Base-by-base conservation (phyloP, 2,329 filamentous ascomycete genomes). In the Verticillium nubilum region DNA sequence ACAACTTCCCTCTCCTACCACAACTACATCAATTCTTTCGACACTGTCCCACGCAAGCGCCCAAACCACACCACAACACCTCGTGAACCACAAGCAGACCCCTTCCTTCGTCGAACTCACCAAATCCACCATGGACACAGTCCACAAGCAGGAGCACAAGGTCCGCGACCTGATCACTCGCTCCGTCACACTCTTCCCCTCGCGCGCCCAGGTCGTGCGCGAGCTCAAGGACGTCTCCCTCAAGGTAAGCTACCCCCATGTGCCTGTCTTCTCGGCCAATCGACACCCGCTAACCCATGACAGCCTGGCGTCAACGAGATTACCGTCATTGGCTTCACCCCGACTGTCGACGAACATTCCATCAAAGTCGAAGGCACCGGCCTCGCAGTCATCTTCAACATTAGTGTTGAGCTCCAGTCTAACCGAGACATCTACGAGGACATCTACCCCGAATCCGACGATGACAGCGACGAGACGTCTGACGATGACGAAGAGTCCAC, bases 171-270 rank as follows among this genome's bases (percentile, higher is more conserved):
- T 89, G 29, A 67, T 74, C 9, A 88, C 87, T 33, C 82, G 82
- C 56, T 81, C 81, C 0, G 86, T 90, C 17, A 86, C 82, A 0
- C 77, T 90, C 47, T 88, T 87, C 61, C 86, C 86, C 0, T 76
- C 76, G 2, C 76, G 81, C 62, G 87, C 86, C 1, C 85, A 86
- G 54, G 71, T 89, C 29, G 77, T 82, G 13, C 80, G 86, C 27
- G 83, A 87, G 58, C 80, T 89, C 67, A 80, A 80, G 60, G 73
- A 82, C 63, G 73, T 88, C 17, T 65, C 67, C 1, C 75, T 86
- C 23, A 74, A 78, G 67, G 75, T 78, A 68, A 63, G 68, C 52
- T 1, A n/a, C 15, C 13, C 26, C 27, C 37, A 13, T 2, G 4
- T 26, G 5, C 23, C 5, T 42, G 6, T 33, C 25, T n/a, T 54